phyloP scores from a whole-genome alignment of 306 rosid species.

The Sechiopsis laciniata region DNA sequence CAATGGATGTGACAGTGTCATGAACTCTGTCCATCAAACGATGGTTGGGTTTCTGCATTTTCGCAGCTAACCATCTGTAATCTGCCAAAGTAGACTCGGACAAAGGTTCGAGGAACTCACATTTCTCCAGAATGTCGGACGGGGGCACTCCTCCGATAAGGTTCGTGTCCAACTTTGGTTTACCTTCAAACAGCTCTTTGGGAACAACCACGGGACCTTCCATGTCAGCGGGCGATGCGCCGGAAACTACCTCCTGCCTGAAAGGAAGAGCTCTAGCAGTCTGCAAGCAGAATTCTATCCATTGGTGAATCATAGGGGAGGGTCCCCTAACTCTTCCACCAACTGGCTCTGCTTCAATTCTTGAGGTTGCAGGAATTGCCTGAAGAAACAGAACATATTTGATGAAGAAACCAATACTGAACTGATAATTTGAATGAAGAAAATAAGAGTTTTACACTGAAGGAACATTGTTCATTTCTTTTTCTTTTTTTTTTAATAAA shows the following conservation, averaged over 20 bases:
- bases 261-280: constrained; percentile 74
- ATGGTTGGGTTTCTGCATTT: constrained; percentile 38
- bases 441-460: background rate
- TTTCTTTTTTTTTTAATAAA: too few species aligned
- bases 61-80: constrained; percentile 52
- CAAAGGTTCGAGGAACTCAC: constrained; percentile 85
- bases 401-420: background rate
- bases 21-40: constrained; percentile 37
- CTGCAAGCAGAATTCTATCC: constrained; percentile 96
- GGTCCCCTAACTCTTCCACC: constrained; percentile 88
- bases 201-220: constrained; percentile 37
- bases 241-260: constrained; percentile 84
- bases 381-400: constrained; percentile 25
- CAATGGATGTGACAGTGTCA: constrained; percentile 28
- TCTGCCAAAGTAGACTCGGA: constrained; percentile 47
- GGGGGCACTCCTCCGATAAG: constrained; percentile 75
- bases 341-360: constrained; percentile 45
- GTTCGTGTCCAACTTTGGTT: constrained; percentile 70
- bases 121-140: constrained; percentile 47
- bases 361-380: constrained; percentile 76
- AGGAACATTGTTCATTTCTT: background rate
- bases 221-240: constrained; percentile 60
- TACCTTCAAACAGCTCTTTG: constrained; percentile 50
- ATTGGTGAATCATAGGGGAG: constrained; percentile 75
- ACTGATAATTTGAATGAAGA: background rate